A percentile compares a stretch with the other conserved stretches of the same genome.
Conservation (phyloP, 305 asterid genomes). For the Solanum chacoense region DNA sequence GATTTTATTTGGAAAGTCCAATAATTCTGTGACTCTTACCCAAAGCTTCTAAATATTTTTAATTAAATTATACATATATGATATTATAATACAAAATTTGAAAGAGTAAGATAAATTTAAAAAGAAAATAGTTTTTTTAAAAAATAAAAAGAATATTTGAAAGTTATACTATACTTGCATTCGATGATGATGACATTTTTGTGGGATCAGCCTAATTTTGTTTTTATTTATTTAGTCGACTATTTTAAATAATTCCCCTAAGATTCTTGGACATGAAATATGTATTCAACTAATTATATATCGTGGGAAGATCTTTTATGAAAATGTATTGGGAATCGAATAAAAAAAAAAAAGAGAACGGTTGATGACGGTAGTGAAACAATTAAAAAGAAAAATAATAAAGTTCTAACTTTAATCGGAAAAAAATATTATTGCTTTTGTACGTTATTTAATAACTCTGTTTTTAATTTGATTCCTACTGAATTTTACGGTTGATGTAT, state of each 20-base stretch:
- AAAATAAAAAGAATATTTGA: neutral
- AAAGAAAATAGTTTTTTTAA: neutral
- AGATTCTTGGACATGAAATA: neutral
- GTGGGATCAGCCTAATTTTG: neutral
- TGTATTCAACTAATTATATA: too few species aligned
- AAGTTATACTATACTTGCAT: neutral
- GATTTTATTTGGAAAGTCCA: neutral
- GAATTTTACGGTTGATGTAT: too few species aligned
- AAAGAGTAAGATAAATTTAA: too few species aligned
- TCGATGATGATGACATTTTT: neutral
- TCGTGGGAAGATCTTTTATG: neutral
- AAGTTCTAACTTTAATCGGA: neutral
- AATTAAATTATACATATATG: neutral
- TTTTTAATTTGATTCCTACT: neutral
- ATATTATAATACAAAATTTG: neutral
- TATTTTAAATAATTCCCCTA: neutral
- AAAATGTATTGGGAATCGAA: neutral
- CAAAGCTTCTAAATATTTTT: neutral
- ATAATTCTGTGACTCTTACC: neutral
- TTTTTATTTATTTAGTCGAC: neutral
- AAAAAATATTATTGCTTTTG: neutral
- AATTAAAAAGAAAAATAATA: too few species aligned
- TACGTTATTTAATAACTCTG: neutral
- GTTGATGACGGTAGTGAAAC: neutral
- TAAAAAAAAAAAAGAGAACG: neutral